Base-by-base conservation (phyloP, 139 green algal species). In the Pycnococcus provasolii region DNA sequence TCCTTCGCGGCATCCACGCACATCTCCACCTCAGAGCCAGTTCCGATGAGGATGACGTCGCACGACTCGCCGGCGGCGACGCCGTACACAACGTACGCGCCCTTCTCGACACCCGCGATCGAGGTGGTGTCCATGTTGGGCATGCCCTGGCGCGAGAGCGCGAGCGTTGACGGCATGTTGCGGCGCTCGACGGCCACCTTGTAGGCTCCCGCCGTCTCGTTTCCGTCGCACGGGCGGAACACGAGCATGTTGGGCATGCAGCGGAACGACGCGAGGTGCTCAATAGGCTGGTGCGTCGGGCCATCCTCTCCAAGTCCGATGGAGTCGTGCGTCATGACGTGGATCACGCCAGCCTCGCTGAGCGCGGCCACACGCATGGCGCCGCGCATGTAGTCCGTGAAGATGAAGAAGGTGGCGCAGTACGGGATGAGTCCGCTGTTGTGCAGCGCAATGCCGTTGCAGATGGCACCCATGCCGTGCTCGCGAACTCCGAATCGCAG, bases 371-470 rank as follows among this genome's bases (percentile, higher is more conserved):
- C 91, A 66, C 93, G 86, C 80, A 99, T 97, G 79, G 92, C 84
- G 65, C 75, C 74, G 76, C 93, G 86, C 91, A 96, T 97, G 91
- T 99, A 99, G 81, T 99, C 93, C 60, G 89, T 94, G 92, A 99
- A 99, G 81, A 98, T 96, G 87, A 95, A 97, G 89, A 99, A 99
- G 78, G 93, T 99, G 64, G 93, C 93, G 78, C 87, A 94, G 85
- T 97, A 99, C 62, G 92, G 88, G 73, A 97, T 87, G 64, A 97
- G 72, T 80, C 92, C 92, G 44, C 77, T 70, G 55, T 67, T 76
- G 86, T 99, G 88, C 53, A 96, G 86, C 42, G 76, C 80, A 45
- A 99, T 91, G 69, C 83, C 93, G 77, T 99, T 99, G 81, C 70
- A 77, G 77, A 97, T 97, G 82, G 92, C 90, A 60, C 89, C 93